Evolutionary conservation across 179 eudicot species (phyloP).

Genomic region (Corrigiola litoralis): DNA sequence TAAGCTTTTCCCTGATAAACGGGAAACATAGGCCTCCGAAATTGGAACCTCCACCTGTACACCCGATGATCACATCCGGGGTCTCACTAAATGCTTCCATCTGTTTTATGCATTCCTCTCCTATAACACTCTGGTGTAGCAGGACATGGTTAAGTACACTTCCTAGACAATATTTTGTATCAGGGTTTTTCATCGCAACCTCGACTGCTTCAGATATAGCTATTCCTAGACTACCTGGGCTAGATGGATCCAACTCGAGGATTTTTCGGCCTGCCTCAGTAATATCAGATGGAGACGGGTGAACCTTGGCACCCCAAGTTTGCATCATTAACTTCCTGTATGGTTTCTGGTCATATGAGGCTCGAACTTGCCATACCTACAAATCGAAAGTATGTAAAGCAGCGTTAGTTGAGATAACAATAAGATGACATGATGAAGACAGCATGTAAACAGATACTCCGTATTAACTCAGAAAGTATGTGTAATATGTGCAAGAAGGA

Average conservation of each 20-base stretch:
- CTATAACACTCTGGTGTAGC: constrained; percentile 90
- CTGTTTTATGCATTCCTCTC: constrained; percentile 94
- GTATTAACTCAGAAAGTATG: no score
- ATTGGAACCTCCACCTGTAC: constrained; percentile 97
- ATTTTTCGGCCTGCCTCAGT: constrained; percentile 73
- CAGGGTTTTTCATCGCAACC: constrained; percentile 60
- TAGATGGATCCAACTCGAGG: constrained; percentile 58
- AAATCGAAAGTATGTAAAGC: neutral
- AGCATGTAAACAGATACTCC: no score
- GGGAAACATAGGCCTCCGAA: constrained; percentile 92
- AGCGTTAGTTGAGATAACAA: neutral
- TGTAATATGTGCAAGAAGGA: no score
- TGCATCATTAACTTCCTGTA: constrained; percentile 96
- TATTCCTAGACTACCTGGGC: constrained; percentile 94
- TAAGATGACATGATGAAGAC: neutral
- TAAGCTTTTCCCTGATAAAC: constrained; percentile 77
- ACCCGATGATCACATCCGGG: constrained; percentile 91
- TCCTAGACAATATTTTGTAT: constrained; percentile 89
- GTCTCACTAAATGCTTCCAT: constrained; percentile 88
- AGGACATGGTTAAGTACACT: constrained; percentile 96
- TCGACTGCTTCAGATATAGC: constrained; percentile 98
- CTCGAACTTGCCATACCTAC: constrained; percentile 98
- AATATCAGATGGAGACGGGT: constrained; percentile 81
- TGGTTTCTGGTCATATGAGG: constrained; percentile 93
- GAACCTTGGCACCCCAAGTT: constrained; percentile 94